A percentile compares a stretch with the other conserved stretches of the same genome.
These are phyloP conservation scores for Prosopis cineraria DNA, from an alignment of 306 rosid genomes.

Conservation along the genomic window DNA sequence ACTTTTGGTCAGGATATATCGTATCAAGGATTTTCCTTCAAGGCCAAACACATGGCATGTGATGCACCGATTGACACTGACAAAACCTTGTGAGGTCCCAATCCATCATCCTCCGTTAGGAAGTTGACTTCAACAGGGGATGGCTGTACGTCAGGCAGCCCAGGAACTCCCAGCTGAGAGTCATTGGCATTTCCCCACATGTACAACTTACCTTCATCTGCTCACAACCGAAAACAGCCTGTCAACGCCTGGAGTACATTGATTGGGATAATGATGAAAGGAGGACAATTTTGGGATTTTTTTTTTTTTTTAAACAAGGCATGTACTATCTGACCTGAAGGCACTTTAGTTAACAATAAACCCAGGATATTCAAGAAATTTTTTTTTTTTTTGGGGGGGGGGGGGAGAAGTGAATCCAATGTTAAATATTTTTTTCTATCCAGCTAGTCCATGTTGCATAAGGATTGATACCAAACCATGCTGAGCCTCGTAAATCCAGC, in stretches of 20 bases:
- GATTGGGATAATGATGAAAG: not conserved
- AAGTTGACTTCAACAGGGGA: constrained; percentile 78
- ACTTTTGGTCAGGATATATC: not conserved
- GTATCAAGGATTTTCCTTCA: constrained; percentile 47
- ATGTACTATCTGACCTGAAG: constrained; percentile 12
- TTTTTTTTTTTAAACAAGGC: not conserved
- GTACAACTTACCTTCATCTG: constrained; percentile 82
- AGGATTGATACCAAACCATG: constrained; percentile 12
- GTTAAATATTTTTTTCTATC: not conserved
- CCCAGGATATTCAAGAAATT: not conserved
- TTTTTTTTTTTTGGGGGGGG: no score
- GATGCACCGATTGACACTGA: constrained; percentile 80
- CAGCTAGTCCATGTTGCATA: not conserved
- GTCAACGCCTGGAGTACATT: constrained; percentile 12
- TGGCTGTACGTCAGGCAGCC: constrained; percentile 72
- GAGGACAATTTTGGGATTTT: not conserved
- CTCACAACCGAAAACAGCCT: constrained; percentile 29
- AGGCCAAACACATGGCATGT: constrained; percentile 79
- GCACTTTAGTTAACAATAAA: constrained; percentile 6
- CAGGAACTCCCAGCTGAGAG: constrained; percentile 92
- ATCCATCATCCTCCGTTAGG: constrained; percentile 73
- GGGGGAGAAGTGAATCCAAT: not conserved
- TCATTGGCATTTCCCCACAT: constrained; percentile 87
- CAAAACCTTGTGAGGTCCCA: constrained; percentile 73
- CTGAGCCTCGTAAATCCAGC: not conserved